phyloP scores from a whole-genome alignment of 2,329 filamentous ascomycete genomes.

The Penicillium sp. region DNA sequence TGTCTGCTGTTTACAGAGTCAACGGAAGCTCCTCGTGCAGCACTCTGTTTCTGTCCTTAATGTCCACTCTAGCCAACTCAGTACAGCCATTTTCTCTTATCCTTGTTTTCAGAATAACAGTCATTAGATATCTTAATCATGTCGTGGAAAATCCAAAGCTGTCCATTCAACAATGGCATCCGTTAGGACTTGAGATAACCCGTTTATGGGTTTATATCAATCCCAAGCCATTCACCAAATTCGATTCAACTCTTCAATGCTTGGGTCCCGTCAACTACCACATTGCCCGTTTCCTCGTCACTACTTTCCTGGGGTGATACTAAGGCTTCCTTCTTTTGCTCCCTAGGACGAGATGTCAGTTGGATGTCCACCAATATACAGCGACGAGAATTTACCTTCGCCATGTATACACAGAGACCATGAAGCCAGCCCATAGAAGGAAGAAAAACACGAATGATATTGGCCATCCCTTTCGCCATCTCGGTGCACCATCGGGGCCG shows the following conservation, averaged over 20 bases:
- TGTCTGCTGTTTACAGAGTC: too few relatives aligned
- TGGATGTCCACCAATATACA: neutral
- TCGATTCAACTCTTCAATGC: neutral
- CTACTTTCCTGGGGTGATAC: neutral
- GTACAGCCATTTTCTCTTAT: too few relatives aligned
- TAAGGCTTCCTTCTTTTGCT: constrained; percentile 5
- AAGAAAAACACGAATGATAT: constrained; percentile 42
- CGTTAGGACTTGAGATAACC: neutral
- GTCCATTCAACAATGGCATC: neutral
- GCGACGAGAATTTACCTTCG: constrained; percentile 8
- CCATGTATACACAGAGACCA: constrained; percentile 17
- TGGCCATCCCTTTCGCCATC: constrained; percentile 45
- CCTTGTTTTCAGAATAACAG: too few relatives aligned
- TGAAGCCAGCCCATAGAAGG: constrained; percentile 35
- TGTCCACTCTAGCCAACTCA: too few relatives aligned
- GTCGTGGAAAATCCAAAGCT: neutral
- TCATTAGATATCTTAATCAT: too few relatives aligned
- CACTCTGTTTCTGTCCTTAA: too few relatives aligned
- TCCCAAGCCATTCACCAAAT: neutral
- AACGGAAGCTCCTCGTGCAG: too few relatives aligned
- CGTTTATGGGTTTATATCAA: neutral
- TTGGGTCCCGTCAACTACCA: constrained; percentile 1
- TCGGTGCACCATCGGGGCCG: constrained; percentile 36
- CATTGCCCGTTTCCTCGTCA: constrained; percentile 13
- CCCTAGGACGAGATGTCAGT: neutral